A percentile compares a stretch with the other conserved stretches of the same genome.
These are phyloP conservation scores for Cercospora zeina DNA, from an alignment of 2,329 filamentous ascomycete genomes.

Conservation along the genomic window DNA sequence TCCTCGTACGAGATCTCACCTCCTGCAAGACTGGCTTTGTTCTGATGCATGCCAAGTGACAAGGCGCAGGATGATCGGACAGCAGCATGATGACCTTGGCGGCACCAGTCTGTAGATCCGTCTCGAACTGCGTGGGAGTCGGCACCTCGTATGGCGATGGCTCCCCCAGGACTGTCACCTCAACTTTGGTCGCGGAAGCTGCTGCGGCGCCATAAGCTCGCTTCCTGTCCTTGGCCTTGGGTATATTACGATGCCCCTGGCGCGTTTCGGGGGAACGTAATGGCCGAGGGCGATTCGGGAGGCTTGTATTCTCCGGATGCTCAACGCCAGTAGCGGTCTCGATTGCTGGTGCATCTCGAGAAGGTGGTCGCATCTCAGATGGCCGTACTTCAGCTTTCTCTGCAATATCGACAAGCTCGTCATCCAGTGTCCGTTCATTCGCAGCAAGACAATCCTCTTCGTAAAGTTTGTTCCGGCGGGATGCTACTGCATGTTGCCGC, in stretches of 20 bases:
- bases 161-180: background rate
- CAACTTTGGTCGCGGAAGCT: background rate
- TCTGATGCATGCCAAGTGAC: background rate
- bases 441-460: background rate
- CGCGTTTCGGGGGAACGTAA: background rate
- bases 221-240: background rate
- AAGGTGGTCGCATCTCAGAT: background rate
- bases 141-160: background rate
- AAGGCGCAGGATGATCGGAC: background rate
- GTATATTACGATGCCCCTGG: background rate
- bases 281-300: background rate
- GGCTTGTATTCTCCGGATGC: background rate
- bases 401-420: background rate
- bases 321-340: background rate
- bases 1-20: background rate
- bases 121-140: background rate
- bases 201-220: background rate
- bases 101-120: background rate
- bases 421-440: slow-evolving; percentile 5
- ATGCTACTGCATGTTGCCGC: background rate
- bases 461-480: background rate
- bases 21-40: background rate
- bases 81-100: background rate
- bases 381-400: background rate
- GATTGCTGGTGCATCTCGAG: background rate